These are phyloP conservation scores for Prunus davidiana DNA, from an alignment of 306 rosid genomes.

Conservation along the genomic window DNA sequence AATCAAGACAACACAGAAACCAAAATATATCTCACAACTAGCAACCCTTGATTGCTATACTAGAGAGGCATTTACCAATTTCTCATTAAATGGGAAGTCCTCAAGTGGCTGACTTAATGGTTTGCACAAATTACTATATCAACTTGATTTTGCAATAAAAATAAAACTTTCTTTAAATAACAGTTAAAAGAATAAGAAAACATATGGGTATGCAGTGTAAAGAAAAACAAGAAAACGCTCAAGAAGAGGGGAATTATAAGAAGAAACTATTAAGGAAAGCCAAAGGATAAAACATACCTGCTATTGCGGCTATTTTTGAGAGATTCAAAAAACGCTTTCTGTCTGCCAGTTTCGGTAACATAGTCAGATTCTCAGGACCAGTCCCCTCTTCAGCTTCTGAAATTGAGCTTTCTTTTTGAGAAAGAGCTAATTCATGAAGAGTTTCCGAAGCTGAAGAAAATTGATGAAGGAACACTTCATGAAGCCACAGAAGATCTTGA, in stretches of 20 bases:
- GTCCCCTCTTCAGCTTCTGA: slow-evolving; percentile 49
- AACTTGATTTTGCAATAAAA: background rate
- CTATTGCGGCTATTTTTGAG: slow-evolving; percentile 86
- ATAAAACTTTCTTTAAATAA: background rate
- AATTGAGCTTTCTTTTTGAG: slow-evolving; percentile 47
- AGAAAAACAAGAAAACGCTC: background rate
- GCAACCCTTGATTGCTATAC: background rate
- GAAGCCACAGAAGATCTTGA: slow-evolving; percentile 92
- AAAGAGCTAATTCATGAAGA: slow-evolving; percentile 77
- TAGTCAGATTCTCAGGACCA: slow-evolving; percentile 32
- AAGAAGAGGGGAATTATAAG: background rate
- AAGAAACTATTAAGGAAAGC: background rate
- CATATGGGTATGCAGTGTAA: background rate
- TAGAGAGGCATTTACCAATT: background rate
- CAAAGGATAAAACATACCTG: slow-evolving; percentile 39
- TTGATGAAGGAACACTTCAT: slow-evolving; percentile 81
- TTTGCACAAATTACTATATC: background rate
- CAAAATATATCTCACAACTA: background rate
- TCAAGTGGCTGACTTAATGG: background rate
- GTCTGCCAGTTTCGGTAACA: slow-evolving; percentile 51
- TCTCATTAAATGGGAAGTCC: background rate
- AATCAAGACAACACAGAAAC: background rate
- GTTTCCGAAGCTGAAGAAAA: slow-evolving; percentile 85
- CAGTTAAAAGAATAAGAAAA: background rate
- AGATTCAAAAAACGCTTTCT: slow-evolving; percentile 83